Evolutionary conservation across 1,284 basidiomycete species (phyloP), one percentile per base, ranked within the genome.

Genomic region (Peniophora sp.): DNA sequence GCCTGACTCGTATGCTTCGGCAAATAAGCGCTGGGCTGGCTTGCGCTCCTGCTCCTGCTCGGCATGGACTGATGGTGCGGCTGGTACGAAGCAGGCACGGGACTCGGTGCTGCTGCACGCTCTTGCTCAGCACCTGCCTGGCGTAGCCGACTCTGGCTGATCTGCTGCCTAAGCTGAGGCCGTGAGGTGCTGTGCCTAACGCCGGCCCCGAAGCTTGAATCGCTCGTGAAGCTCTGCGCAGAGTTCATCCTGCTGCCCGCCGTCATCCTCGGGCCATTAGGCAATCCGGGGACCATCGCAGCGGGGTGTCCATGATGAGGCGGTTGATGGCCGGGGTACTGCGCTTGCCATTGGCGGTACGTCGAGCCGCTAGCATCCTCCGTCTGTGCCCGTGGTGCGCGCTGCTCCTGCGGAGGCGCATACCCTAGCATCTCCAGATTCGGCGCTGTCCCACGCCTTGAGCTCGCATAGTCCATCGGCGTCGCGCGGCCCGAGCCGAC

Each of bases 1-100:
- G 72, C n/a, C 38, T n/a, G 69, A 41, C 70, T 70, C 12, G 27
- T 5, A 59, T 71, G 67, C 41, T 77, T 76, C 17, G 78, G 77
- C 19, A 79, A 65, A 61, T 89, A 90, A 22, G 79, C 80, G 43
- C 68, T 79, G 1, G 87, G 88, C 59, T 89, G 85, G 63, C 87
- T 90, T 11, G 79, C 78, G 60, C 87, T 32, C 27, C 27, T 5
- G 27, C 27, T 32, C 6, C 27, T 5, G 12, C 27, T 32, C 27
- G 27, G 27, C 27, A 32, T 32, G 12, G 27, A 32, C 27, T 32
- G 27, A 32, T 32, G 90, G 50, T 88, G 75, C 32, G 81, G 83
- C 49, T 87, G 79, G 64, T n/a, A 45, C 44, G 10, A 10, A 3
- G 44, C 9, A 9, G 44, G 20, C n/a, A n/a, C 23, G 12, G 44